These are phyloP conservation scores for Chamaecrista fasciculata DNA, from an alignment of 306 rosid species.

Conservation along the genomic window DNA sequence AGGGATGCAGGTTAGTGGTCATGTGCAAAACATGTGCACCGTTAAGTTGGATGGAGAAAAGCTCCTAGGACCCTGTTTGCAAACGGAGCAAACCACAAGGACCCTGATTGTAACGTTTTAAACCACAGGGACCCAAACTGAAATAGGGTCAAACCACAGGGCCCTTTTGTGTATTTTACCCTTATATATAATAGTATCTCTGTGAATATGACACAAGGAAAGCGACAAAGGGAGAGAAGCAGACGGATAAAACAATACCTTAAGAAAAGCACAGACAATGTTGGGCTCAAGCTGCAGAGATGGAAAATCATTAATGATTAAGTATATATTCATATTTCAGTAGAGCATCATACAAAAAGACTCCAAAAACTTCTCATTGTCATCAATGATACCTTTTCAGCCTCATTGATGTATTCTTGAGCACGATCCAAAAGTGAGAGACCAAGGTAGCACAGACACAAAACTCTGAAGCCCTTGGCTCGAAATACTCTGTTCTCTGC, in stretches of 20 bases:
- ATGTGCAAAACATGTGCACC: too few relatives aligned
- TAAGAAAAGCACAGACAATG: conserved; percentile 77
- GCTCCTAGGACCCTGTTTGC: too few relatives aligned
- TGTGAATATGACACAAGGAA: neutral
- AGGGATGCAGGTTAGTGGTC: too few relatives aligned
- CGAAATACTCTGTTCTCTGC: conserved; percentile 66
- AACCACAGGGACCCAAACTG: too few relatives aligned
- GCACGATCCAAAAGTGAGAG: conserved; percentile 86
- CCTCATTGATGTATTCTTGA: conserved; percentile 79
- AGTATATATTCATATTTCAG: neutral
- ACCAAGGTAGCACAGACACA: conserved; percentile 92
- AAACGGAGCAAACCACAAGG: too few relatives aligned
- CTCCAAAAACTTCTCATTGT: conserved; percentile 17
- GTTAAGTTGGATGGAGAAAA: too few relatives aligned
- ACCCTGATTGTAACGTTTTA: too few relatives aligned
- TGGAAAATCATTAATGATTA: conserved; percentile 23
- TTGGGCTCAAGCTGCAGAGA: conserved; percentile 88
- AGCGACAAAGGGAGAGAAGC: conserved; percentile 1
- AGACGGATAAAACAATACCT: conserved; percentile 47
- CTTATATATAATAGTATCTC: neutral
- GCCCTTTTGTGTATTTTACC: too few relatives aligned
- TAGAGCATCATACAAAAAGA: conserved; percentile 17
- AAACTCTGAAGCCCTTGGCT: conserved; percentile 85
- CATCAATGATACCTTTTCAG: conserved; percentile 68
- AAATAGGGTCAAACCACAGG: too few relatives aligned